phyloP scores from a whole-genome alignment of 208 protist genomes.

The Leishmania mexicana region DNA sequence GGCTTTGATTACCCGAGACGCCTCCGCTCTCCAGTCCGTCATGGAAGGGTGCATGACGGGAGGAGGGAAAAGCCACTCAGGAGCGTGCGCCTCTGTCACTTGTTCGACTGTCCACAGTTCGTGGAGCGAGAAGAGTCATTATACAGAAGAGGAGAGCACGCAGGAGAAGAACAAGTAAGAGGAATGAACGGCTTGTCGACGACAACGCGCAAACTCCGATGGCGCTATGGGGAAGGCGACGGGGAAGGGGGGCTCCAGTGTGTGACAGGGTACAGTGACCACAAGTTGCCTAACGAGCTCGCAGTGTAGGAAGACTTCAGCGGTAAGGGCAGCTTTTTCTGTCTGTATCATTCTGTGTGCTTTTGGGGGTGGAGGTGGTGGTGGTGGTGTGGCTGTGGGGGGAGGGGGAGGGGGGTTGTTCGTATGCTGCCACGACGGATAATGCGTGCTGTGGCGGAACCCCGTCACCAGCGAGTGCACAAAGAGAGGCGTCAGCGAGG shows the following conservation, averaged over 20 bases:
- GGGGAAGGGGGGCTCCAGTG: neutral
- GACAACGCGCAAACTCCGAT: neutral
- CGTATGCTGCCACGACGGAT: neutral
- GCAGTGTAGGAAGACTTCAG: neutral
- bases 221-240: neutral
- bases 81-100: neutral
- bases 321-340: neutral
- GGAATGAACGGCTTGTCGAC: neutral
- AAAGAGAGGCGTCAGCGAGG: neutral
- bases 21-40: constrained; percentile 24
- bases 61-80: too few species aligned
- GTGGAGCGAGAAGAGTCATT: neutral
- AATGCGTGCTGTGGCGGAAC: neutral
- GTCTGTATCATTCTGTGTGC: neutral
- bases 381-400: too few species aligned
- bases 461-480: neutral
- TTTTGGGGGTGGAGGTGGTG: neutral
- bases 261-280: neutral
- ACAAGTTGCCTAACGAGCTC: too few species aligned
- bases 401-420: neutral
- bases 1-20: constrained; percentile 15
- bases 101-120: neutral
- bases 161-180: constrained; percentile 10
- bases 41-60: neutral
- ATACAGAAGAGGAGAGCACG: neutral